phyloP scores from a whole-genome alignment of 768 basidiomycete species.

The Solioccasus polychromus region DNA sequence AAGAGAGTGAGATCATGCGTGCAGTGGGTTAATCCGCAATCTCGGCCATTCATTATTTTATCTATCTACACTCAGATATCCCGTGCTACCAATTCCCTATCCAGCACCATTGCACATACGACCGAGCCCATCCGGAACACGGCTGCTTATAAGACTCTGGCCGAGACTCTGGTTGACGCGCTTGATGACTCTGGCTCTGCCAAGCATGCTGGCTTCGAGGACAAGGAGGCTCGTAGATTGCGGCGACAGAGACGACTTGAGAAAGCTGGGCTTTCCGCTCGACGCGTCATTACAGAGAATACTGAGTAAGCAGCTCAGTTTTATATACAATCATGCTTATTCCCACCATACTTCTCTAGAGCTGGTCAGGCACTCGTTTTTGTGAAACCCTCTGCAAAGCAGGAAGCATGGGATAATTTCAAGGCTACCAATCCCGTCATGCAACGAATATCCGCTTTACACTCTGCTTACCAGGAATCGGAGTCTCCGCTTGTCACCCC shows the following conservation, averaged over 20 bases:
- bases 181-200: slow-evolving; percentile 92
- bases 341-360: slow-evolving; percentile 38
- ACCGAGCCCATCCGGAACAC: slow-evolving; percentile 98
- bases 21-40: slow-evolving; percentile 49
- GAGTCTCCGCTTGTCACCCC: slow-evolving; percentile 86
- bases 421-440: slow-evolving; percentile 81
- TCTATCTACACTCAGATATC: slow-evolving; percentile 56
- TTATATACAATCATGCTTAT: not conserved
- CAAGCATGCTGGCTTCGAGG: slow-evolving; percentile 94
- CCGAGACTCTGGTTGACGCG: slow-evolving; percentile 87
- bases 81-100: slow-evolving; percentile 80
- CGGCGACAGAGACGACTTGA: slow-evolving; percentile 77
- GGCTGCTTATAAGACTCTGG: slow-evolving; percentile 86
- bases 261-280: slow-evolving; percentile 70
- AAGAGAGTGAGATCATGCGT: slow-evolving; percentile 91
- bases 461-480: slow-evolving; percentile 82
- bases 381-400: slow-evolving; percentile 76
- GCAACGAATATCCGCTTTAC: slow-evolving; percentile 53
- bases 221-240: slow-evolving; percentile 83
- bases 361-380: slow-evolving; percentile 85
- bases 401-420: slow-evolving; percentile 76
- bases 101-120: slow-evolving; percentile 79
- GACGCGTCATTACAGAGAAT: slow-evolving; percentile 61
- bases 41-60: not conserved
- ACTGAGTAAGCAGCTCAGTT: slow-evolving; percentile 67